Percentiles rank a stretch among this genome's conserved stretches.
Conservation (phyloP, 2,329 filamentous ascomycete genomes). For the Rutstroemia sydowiana region DNA sequence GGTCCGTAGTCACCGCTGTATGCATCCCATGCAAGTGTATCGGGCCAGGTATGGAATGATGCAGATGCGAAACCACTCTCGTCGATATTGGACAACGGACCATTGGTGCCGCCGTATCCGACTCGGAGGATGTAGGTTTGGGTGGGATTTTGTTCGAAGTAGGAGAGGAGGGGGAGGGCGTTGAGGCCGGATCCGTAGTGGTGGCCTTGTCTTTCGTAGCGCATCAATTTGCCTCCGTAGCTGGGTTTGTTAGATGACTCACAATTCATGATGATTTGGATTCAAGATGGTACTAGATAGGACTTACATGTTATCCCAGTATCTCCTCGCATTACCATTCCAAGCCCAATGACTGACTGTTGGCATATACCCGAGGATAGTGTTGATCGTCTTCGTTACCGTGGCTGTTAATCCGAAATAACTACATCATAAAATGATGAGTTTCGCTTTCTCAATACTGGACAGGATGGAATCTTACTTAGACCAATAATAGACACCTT, state of each 20-base stretch:
- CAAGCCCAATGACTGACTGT: slow-evolving; percentile 54
- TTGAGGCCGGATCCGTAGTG: slow-evolving; percentile 56
- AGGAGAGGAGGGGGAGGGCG: slow-evolving; percentile 44
- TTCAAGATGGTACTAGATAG: too few species aligned
- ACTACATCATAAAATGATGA: background rate
- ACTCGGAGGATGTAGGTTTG: slow-evolving; percentile 45
- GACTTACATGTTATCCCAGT: slow-evolving; percentile 35
- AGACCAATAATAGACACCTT: slow-evolving; percentile 54
- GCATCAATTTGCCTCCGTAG: slow-evolving; percentile 29
- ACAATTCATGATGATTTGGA: background rate
- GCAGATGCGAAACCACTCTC: slow-evolving; percentile 46
- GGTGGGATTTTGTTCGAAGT: slow-evolving; percentile 40
- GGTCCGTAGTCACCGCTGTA: slow-evolving; percentile 52
- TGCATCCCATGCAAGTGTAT: slow-evolving; percentile 48
- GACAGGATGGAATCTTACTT: slow-evolving; percentile 17
- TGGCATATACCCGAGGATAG: slow-evolving; percentile 49
- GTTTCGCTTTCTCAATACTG: background rate
- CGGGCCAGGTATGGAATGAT: slow-evolving; percentile 50
- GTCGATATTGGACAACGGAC: slow-evolving; percentile 48
- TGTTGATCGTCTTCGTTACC: slow-evolving; percentile 44
- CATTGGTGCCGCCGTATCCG: slow-evolving; percentile 47
- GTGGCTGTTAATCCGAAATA: slow-evolving; percentile 44
- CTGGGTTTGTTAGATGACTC: background rate
- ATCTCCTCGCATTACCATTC: slow-evolving; percentile 51
- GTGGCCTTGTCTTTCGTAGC: slow-evolving; percentile 45